Evolutionary conservation across 768 basidiomycete species (phyloP).

Genomic region (Mycena haematopus): DNA sequence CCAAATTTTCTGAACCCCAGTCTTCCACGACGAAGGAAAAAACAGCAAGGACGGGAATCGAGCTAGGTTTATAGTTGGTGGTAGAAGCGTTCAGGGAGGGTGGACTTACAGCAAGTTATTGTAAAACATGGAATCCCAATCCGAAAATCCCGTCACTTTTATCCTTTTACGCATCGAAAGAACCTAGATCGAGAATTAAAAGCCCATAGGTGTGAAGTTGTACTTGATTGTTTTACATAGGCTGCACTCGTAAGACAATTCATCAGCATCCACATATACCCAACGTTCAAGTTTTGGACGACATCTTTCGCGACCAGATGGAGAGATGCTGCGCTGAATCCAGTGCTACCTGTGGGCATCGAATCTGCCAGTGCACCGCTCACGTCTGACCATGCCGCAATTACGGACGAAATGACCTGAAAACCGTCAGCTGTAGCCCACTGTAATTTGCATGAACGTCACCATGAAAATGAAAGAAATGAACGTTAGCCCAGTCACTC

Average conservation of each 20-base stretch:
- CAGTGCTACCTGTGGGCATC: slow-evolving; percentile 41
- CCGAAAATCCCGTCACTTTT: slow-evolving; percentile 92
- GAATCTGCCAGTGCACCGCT: slow-evolving; percentile 49
- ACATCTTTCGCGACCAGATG: slow-evolving; percentile 49
- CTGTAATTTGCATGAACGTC: slow-evolving; percentile 29
- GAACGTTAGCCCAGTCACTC: slow-evolving; percentile 86
- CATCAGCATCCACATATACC: slow-evolving; percentile 95
- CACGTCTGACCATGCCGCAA: slow-evolving; percentile 97
- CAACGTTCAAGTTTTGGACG: slow-evolving; percentile 66
- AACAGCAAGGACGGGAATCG: slow-evolving; percentile 86
- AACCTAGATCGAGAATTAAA: slow-evolving; percentile 52
- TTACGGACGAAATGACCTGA: slow-evolving; percentile 89
- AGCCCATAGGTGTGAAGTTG: slow-evolving; percentile 22
- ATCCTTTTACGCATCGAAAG: slow-evolving; percentile 96
- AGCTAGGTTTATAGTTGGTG: slow-evolving; percentile 8
- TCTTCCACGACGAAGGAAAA: slow-evolving; percentile 88
- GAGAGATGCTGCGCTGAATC: slow-evolving; percentile 43
- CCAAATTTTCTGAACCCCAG: slow-evolving; percentile 83
- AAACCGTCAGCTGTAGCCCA: slow-evolving; percentile 5
- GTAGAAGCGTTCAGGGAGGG: background rate
- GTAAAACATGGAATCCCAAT: slow-evolving; percentile 99
- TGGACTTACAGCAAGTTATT: slow-evolving; percentile 80
- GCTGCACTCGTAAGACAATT: slow-evolving; percentile 92
- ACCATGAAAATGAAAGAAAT: slow-evolving; percentile 94
- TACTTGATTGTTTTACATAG: slow-evolving; percentile 73